Percentiles rank a stretch among this genome's conserved stretches.
Evolutionary conservation across 78 protist genomes (phyloP).

Genomic region (Neovahlkampfia damariscottae): DNA sequence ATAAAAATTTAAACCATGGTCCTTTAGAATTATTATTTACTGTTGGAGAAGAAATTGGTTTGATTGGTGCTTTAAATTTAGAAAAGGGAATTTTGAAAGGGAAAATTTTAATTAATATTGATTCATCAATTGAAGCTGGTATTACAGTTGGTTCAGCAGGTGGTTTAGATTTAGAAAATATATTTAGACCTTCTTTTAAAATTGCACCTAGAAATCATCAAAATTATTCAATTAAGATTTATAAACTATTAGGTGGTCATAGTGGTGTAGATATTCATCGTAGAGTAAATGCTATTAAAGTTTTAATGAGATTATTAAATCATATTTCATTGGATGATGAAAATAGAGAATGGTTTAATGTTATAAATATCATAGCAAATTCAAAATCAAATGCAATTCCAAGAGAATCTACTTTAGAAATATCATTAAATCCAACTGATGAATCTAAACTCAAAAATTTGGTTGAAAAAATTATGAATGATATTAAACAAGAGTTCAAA

Average conservation of each 20-base stretch:
- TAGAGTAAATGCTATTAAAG: neutral
- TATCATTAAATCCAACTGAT: no score
- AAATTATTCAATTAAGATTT: neutral
- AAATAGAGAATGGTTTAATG: neutral
- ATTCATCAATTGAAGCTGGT: neutral
- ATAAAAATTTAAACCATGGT: slow-evolving; percentile 14
- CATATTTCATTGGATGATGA: neutral
- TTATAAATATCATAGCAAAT: neutral
- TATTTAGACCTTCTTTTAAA: neutral
- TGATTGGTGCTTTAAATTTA: slow-evolving; percentile 1
- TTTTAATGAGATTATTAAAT: neutral
- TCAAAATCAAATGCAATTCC: neutral
- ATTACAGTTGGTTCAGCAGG: slow-evolving; percentile 13
- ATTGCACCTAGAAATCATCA: neutral
- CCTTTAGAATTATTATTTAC: slow-evolving; percentile 22
- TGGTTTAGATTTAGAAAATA: neutral
- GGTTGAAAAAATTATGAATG: no score
- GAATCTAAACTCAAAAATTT: no score
- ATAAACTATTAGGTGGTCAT: neutral
- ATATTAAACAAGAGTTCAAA: no score
- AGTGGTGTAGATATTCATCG: slow-evolving; percentile 1
- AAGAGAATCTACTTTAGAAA: no score
- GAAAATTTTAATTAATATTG: neutral
- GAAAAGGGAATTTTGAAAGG: slow-evolving; percentile 8
- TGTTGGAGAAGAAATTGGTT: slow-evolving; percentile 21